These are phyloP conservation scores for Lolium rigidum DNA, from an alignment of 176 grass and related monocot genomes.

Conservation along the genomic window DNA sequence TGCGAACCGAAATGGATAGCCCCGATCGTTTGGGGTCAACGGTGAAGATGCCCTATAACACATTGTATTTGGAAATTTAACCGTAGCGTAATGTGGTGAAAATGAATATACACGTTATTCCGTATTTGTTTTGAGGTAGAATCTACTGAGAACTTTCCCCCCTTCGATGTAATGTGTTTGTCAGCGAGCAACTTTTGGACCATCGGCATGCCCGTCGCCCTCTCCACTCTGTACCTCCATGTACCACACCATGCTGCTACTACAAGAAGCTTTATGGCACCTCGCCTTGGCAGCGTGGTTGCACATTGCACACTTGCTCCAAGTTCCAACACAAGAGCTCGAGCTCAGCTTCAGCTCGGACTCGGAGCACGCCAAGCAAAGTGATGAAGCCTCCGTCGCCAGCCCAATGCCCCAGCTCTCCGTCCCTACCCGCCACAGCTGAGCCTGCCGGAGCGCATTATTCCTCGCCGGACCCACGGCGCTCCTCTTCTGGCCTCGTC, in stretches of 20 bases:
- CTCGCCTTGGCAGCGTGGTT: neutral
- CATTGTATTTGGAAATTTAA: no score
- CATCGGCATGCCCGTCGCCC: neutral
- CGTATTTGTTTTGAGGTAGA: neutral
- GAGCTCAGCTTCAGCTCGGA: neutral
- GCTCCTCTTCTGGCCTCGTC: neutral
- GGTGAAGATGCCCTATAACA: no score
- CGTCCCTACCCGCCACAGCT: neutral
- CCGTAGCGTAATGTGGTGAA: no score
- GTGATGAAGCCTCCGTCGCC: constrained; percentile 35
- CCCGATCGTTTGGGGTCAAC: no score
- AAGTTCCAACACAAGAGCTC: constrained; percentile 14
- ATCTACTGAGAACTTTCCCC: neutral
- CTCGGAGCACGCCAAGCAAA: neutral
- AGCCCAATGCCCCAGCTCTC: constrained; percentile 1
- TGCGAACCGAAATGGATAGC: no score
- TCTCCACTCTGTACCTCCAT: constrained; percentile 8
- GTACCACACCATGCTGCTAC: constrained; percentile 13
- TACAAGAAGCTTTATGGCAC: constrained; percentile 50
- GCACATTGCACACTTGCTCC: neutral
- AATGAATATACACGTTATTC: no score
- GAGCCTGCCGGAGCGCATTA: neutral
- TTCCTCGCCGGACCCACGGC: constrained; percentile 36
- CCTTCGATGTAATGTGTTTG: neutral
- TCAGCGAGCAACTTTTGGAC: neutral